Evolutionary conservation across 495 filamentous ascomycete genomes (phyloP).

Genomic region (Haplographium delicatum): DNA sequence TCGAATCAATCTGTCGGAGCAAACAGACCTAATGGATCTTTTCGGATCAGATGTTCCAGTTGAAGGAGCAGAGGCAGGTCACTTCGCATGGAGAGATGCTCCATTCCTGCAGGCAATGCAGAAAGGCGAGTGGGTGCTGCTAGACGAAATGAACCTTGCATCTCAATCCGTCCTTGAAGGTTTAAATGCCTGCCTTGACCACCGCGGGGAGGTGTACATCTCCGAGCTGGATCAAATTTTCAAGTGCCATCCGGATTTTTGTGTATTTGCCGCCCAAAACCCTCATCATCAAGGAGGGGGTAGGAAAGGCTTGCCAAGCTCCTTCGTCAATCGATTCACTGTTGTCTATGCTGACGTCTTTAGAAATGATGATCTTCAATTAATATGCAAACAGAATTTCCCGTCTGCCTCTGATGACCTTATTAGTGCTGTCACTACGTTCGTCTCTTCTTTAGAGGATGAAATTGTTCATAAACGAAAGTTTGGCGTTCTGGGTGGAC

Average conservation of each 20-base stretch:
- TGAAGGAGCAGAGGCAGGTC: constrained; percentile 79
- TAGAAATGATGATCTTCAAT: constrained; percentile 68
- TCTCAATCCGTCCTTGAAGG: constrained; percentile 97
- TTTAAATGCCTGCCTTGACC: constrained; percentile 94
- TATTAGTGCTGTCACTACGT: constrained; percentile 62
- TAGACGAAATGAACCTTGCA: constrained; percentile 99
- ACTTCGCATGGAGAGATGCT: constrained; percentile 92
- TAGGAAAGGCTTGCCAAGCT: constrained; percentile 88
- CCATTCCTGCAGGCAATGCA: constrained; percentile 97
- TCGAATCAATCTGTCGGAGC: constrained; percentile 94
- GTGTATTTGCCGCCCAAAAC: constrained; percentile 94
- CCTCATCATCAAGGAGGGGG: constrained; percentile 96
- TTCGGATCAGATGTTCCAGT: constrained; percentile 97
- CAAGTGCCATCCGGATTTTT: constrained; percentile 79
- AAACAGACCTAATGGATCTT: constrained; percentile 94
- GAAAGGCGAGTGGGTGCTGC: constrained; percentile 86
- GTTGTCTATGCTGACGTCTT: constrained; percentile 95
- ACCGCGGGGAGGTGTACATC: constrained; percentile 93
- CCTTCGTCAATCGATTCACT: constrained; percentile 96
- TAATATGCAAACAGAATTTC: constrained; percentile 76
- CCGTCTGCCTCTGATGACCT: constrained; percentile 50
- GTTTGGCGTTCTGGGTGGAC: constrained; percentile 76
- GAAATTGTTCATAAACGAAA: constrained; percentile 58
- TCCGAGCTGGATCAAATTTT: constrained; percentile 93
- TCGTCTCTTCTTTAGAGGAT: constrained; percentile 71